Conservation (phyloP, 257 asterid species). For the Catharanthus roseus region DNA sequence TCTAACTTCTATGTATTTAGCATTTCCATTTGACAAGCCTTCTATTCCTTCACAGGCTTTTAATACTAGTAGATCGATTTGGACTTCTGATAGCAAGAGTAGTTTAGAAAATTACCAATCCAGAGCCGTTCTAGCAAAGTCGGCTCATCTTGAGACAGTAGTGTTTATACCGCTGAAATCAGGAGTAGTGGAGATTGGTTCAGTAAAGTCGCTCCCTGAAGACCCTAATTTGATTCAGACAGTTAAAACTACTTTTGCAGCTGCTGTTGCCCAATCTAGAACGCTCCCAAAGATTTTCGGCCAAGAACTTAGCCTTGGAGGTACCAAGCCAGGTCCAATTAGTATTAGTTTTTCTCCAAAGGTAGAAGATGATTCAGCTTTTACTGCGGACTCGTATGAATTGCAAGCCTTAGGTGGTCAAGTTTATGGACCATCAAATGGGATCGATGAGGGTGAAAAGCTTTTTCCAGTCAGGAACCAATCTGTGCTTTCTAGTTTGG, state of each 20-base stretch:
- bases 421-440: conserved; percentile 57
- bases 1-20: conserved; percentile 77
- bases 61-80: conserved; percentile 73
- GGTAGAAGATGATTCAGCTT: conserved; percentile 50
- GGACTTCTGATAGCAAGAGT: conserved; percentile 59
- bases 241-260: conserved; percentile 44
- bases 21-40: conserved; percentile 90
- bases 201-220: conserved; percentile 52
- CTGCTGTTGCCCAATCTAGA: conserved; percentile 34
- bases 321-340: conserved; percentile 61
- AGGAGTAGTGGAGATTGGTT: conserved; percentile 85
- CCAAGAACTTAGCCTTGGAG: conserved; percentile 66
- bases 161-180: conserved; percentile 71
- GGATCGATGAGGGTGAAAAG: conserved; percentile 54
- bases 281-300: conserved; percentile 59
- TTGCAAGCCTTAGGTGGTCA: conserved; percentile 42
- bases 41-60: conserved; percentile 90
- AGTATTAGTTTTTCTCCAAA: conserved; percentile 69
- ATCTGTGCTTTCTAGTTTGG: conserved; percentile 24
- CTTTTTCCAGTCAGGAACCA: conserved; percentile 34
- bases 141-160: conserved; percentile 52
- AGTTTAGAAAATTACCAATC: conserved; percentile 66
- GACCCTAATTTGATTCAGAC: conserved; percentile 48
- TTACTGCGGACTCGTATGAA: conserved; percentile 45
- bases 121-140: conserved; percentile 61